Evolutionary conservation across 768 basidiomycete species (phyloP), one percentile per base, ranked within the genome.

Genomic region (Holtermanniella nyarrowii): DNA sequence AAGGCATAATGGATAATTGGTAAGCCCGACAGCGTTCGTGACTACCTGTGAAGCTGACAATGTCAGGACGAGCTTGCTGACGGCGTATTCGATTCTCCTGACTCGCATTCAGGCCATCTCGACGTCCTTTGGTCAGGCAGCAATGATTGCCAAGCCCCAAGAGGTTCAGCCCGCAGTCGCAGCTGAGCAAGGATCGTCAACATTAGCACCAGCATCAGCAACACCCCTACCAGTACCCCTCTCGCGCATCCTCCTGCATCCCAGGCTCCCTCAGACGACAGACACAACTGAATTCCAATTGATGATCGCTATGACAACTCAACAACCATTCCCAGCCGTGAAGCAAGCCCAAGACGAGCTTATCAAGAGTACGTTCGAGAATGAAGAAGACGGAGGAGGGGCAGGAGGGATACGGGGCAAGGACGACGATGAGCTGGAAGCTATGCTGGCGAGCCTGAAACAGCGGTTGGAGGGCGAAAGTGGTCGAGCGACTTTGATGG

Each of bases 1-100:
- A 68, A 50, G 63, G 63, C 3, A 58, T 50, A 21, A 24, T 68
- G 52, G 63, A 63, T 3, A 62, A 56, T 41, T 68, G 66, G 66
- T 68, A 22, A 25, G 11, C 47, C 22, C 22, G 26, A 24, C 40
- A 3, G 12, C 20, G 11, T 24, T 20, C 44, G 50, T 23, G 13
- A 27, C 46, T 48, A n/a, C 40, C 12, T 24, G 20, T 27, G 4
- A n/a, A 27, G 26, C 13, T 16, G 47, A 18, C 18, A 21, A 27
- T 52, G 12, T 41, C 37, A 67, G 66, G 66, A 61, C 62, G 37
- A 56, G 46, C 1, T n/a, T 64, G 3, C 44, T 68, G 4, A 56
- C 64, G 26, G 56, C 63, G 21, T 68, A 68, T 42, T 57, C 58
- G 2, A 26, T 68, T 4, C 49, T 68, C 3, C 46, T 68, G 22